These are phyloP conservation scores for Fusarium incarnatum DNA, from an alignment of 2,329 filamentous ascomycete species.

Conservation along the genomic window DNA sequence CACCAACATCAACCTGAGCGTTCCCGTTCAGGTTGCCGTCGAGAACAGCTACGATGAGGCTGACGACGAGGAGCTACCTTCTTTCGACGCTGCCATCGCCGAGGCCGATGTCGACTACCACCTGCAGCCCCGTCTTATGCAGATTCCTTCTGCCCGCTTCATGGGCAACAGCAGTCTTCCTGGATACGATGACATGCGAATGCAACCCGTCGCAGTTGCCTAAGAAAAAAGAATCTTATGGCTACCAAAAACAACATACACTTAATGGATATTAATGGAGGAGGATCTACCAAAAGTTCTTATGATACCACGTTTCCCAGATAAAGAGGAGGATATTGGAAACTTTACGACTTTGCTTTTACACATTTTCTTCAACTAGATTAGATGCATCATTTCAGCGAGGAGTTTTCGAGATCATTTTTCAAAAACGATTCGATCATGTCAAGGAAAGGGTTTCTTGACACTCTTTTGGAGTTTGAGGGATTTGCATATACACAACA, in stretches of 20 bases:
- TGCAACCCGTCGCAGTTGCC: slow-evolving; percentile 45
- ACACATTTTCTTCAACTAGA: not conserved
- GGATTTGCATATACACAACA: slow-evolving; percentile 1
- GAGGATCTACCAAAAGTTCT: slow-evolving; percentile 28
- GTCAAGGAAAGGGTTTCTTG: slow-evolving; percentile 17
- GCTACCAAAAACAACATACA: slow-evolving; percentile 5
- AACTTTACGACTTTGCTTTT: slow-evolving; percentile 33
- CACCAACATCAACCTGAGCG: slow-evolving; percentile 57
- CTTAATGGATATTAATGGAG: slow-evolving; percentile 41
- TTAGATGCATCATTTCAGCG: slow-evolving; percentile 38
- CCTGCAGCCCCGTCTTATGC: slow-evolving; percentile 56
- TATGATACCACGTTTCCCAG: slow-evolving; percentile 32
- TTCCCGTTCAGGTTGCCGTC: slow-evolving; percentile 66
- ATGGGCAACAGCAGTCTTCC: slow-evolving; percentile 53
- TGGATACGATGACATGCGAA: slow-evolving; percentile 53
- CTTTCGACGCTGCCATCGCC: slow-evolving; percentile 62
- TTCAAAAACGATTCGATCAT: slow-evolving; percentile 19
- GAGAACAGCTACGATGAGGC: slow-evolving; percentile 51
- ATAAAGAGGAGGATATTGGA: slow-evolving; percentile 23
- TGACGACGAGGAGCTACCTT: slow-evolving; percentile 55
- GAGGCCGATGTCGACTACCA: slow-evolving; percentile 56
- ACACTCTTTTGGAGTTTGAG: slow-evolving; percentile 25
- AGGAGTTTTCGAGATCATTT: slow-evolving; percentile 42
- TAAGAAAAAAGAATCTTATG: slow-evolving; percentile 20
- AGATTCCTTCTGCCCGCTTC: slow-evolving; percentile 50